Percentiles rank a stretch among this genome's conserved stretches.
Conservation (phyloP, 495 filamentous ascomycete species). For the Acidomyces sp. region DNA sequence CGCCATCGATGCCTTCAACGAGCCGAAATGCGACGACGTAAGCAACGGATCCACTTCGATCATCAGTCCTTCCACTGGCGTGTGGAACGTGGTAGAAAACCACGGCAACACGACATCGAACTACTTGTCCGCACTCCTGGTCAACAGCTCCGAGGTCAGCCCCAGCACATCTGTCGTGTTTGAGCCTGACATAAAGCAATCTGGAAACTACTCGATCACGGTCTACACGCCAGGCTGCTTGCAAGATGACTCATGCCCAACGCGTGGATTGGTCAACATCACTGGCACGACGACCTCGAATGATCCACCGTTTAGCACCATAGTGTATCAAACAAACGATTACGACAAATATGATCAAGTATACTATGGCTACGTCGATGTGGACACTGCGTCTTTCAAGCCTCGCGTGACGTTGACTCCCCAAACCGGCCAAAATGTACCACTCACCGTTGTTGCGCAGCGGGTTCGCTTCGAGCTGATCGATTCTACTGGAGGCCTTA, state of each 20-base stretch:
- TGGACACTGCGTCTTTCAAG: slow-evolving; percentile 56
- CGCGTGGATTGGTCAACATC: slow-evolving; percentile 66
- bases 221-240: slow-evolving; percentile 84
- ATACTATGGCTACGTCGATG: slow-evolving; percentile 73
- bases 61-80: slow-evolving; percentile 39
- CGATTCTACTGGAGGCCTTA: slow-evolving; percentile 58
- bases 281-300: slow-evolving; percentile 49
- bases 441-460: slow-evolving; percentile 70
- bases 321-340: slow-evolving; percentile 75
- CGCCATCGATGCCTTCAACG: slow-evolving; percentile 77
- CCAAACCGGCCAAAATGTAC: slow-evolving; percentile 46
- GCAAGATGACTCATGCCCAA: slow-evolving; percentile 61
- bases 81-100: slow-evolving; percentile 56
- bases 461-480: slow-evolving; percentile 64
- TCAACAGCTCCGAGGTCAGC: slow-evolving; percentile 28
- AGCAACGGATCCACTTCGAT: slow-evolving; percentile 51
- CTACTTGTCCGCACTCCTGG: slow-evolving; percentile 60
- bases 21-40: slow-evolving; percentile 63
- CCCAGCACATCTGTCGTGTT: slow-evolving; percentile 52
- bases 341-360: slow-evolving; percentile 90
- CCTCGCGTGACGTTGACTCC: slow-evolving; percentile 72
- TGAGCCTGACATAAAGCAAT: slow-evolving; percentile 70
- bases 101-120: slow-evolving; percentile 46
- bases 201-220: slow-evolving; percentile 77
- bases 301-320: slow-evolving; percentile 31